Base-by-base conservation (phyloP, 23 red algal species). In the Cyanidiococcus yangmingshanensis region DNA sequence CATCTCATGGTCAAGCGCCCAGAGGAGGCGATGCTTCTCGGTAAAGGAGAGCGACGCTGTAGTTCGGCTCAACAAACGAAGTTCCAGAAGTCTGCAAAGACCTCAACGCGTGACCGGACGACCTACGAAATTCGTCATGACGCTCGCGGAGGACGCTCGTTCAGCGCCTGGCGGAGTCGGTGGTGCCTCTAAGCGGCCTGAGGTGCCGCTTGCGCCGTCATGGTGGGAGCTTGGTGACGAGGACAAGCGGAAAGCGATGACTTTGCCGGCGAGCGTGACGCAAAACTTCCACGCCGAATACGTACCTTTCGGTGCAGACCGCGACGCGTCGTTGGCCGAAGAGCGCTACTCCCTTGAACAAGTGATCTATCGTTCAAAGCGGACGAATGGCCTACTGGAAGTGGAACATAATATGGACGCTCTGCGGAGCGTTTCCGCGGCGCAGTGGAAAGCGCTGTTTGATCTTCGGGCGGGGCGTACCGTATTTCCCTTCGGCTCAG, bases 391-490 rank as follows among this genome's bases (percentile, higher is more conserved):
- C 27, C 41, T 98, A 50, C 79, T 98, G 37, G 94, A 98, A 36
- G 94, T 98, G 27, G 74, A 98, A 57, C 94, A 98, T 74, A 82
- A 98, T 51, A 98, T 98, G 94, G 87, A 98, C 12, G 94, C 94
- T 24, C 58, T 98, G 59, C 30, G 37, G 45, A 2, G 58, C 37
- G 38, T 75, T 26, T 87, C 89, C 21, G 82, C 94, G 27, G 74
- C 82, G 40, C 75, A 98, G 80, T 98, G 94, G 94, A 90, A 90
- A 40, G 87, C 84, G 45, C 57, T 98, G 39, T 98, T 98, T 76
- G 94, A 98, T 78, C 80, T 88, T 54, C 88, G 94, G 3, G 74
- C 88, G 25, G 94, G 88, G 29, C 83, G 94, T 39, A 98, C 94
- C 1, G 94, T 98, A 39, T 98, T 86, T 83, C 94, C 94, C n/a